Conservation (phyloP, 306 rosid species). For the Malus domestica region ASM211411v1 NC_041800.1:7889501-7890000, state of each 20-base stretch:
- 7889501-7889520: background rate
- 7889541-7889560: background rate
- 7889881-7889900: conserved; percentile 74
- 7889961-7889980: conserved; percentile 71
- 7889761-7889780: conserved; percentile 59
- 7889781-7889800: conserved; percentile 78
- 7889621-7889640: background rate
- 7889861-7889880: conserved; percentile 60
- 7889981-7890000: conserved; percentile 86
- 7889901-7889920: conserved; percentile 73
- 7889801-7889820: conserved; percentile 74
- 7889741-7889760: conserved; percentile 88
- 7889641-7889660: background rate
- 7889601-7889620: background rate
- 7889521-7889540: background rate
- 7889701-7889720: conserved; percentile 75
- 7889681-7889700: conserved; percentile 67
- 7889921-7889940: conserved; percentile 77
- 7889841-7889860: conserved; percentile 57
- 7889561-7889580: background rate
- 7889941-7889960: conserved; percentile 79
- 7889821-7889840: conserved; percentile 78
- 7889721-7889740: conserved; percentile 87
- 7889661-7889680: conserved; percentile 22
- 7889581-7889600: too few species aligned